Percentiles rank a stretch among this genome's conserved stretches.
Conservation (phyloP, 768 basidiomycete genomes). For the Astraeus odoratus region DNA sequence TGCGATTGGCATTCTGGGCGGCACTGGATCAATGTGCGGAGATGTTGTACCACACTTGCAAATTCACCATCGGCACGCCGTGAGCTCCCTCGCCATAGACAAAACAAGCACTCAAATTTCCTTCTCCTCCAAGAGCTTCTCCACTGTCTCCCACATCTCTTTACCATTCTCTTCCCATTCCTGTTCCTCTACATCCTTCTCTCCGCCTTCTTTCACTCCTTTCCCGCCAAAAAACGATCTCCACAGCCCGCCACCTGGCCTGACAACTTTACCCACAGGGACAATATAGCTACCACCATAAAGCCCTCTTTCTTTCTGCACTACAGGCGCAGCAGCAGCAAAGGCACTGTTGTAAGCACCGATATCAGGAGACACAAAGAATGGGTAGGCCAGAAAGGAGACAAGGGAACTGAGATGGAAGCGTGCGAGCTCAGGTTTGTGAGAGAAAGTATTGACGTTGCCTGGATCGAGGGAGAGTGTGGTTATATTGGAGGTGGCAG, state of each 20-base stretch:
- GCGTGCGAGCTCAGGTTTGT: slow-evolving; percentile 11
- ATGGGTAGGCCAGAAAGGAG: slow-evolving; percentile 15
- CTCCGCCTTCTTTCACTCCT: background rate
- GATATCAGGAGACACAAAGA: slow-evolving; percentile 12
- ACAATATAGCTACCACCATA: slow-evolving; percentile 4
- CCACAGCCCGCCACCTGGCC: background rate
- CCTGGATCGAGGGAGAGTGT: slow-evolving; percentile 27
- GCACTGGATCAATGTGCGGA: no score
- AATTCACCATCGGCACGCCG: background rate
- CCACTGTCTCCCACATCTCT: slow-evolving; percentile 19
- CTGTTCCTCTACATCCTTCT: slow-evolving; percentile 4
- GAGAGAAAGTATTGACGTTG: slow-evolving; percentile 24
- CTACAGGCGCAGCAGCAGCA: slow-evolving; percentile 16
- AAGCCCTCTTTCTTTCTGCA: slow-evolving; percentile 6
- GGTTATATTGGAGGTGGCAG: slow-evolving; percentile 21
- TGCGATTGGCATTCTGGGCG: no score
- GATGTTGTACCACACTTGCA: no score
- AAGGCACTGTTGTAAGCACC: slow-evolving; percentile 22
- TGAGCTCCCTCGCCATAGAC: background rate
- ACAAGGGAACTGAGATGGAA: slow-evolving; percentile 9
- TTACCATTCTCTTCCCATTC: slow-evolving; percentile 13
- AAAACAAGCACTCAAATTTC: slow-evolving; percentile 3
- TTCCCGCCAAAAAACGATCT: background rate
- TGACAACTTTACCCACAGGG: background rate
- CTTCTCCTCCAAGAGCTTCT: slow-evolving; percentile 12